These are phyloP conservation scores for Melocanna baccifera DNA, from an alignment of 176 grass and related monocot species.

Conservation along the genomic window DNA sequence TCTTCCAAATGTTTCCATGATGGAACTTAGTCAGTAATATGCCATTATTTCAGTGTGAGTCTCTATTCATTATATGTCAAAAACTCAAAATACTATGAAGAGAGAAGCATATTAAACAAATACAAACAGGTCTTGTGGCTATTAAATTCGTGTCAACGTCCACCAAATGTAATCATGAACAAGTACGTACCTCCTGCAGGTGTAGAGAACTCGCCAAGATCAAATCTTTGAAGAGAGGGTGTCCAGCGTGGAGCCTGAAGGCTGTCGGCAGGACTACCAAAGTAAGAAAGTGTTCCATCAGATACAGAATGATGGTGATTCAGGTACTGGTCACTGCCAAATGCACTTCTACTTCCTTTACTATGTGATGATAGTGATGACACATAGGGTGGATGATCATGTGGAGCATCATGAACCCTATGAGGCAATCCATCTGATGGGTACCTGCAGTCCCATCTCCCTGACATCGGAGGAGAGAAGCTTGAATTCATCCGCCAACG, in stretches of 20 bases:
- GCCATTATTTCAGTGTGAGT: not conserved
- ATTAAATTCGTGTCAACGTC: not conserved
- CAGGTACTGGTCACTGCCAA: conserved; percentile 62
- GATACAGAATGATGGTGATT: conserved; percentile 89
- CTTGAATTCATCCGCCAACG: conserved; percentile 84
- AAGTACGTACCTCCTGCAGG: conserved; percentile 67
- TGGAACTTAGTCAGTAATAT: not conserved
- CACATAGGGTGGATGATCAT: conserved; percentile 43
- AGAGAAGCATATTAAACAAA: conserved; percentile 7
- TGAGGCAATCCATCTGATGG: conserved; percentile 59
- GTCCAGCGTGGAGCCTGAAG: conserved; percentile 78
- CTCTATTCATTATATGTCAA: not conserved
- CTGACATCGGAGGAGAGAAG: conserved; percentile 78
- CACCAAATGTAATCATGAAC: conserved; percentile 10
- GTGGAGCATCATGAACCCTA: conserved; percentile 53
- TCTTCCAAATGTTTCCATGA: not conserved
- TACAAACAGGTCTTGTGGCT: not conserved
- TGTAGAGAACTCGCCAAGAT: conserved; percentile 85
- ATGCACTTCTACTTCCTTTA: conserved; percentile 61
- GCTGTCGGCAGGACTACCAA: conserved; percentile 81
- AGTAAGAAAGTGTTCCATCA: conserved; percentile 91
- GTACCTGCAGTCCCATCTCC: conserved; percentile 69
- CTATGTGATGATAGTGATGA: conserved; percentile 62
- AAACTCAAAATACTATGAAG: not conserved
- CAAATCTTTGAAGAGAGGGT: conserved; percentile 77